Evolutionary conservation across 179 eudicot species (phyloP).

Genomic region (Spergularia azorica): DNA sequence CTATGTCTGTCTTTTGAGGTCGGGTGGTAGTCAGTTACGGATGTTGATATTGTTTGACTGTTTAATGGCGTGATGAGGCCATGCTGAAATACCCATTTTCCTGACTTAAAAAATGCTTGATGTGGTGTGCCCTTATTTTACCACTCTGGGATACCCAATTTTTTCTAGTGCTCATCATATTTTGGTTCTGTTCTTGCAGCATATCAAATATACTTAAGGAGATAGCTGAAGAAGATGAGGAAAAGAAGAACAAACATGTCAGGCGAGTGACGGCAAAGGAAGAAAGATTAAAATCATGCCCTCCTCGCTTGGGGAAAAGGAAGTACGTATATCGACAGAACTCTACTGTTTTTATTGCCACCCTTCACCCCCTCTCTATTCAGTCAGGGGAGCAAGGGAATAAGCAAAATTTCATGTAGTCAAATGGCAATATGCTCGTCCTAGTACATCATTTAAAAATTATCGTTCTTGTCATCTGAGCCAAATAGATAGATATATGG

Average conservation of each 20-base stretch:
- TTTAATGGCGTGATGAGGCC: background rate
- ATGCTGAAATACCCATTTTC: background rate
- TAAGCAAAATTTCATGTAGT: too few relatives aligned
- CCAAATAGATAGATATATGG: too few relatives aligned
- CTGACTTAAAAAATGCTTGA: slow-evolving; percentile 4
- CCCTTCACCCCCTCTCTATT: background rate
- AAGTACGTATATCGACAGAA: slow-evolving; percentile 49
- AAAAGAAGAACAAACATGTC: slow-evolving; percentile 64
- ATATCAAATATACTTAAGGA: slow-evolving; percentile 75
- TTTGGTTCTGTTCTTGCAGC: slow-evolving; percentile 42
- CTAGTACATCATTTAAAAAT: too few relatives aligned
- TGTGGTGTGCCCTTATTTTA: background rate
- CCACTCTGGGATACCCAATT: background rate
- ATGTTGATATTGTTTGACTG: background rate
- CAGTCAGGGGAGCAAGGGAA: background rate
- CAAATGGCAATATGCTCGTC: too few relatives aligned
- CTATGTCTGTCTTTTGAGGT: background rate
- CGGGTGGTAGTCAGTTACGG: background rate
- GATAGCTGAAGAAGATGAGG: slow-evolving; percentile 82
- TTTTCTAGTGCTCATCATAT: slow-evolving; percentile 1
- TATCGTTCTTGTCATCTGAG: too few relatives aligned
- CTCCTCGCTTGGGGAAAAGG: slow-evolving; percentile 87
- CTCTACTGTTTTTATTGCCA: background rate
- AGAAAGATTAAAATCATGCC: slow-evolving; percentile 70
- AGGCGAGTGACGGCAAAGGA: slow-evolving; percentile 71